Conservation (phyloP, 306 rosid species). For the Luffa aegyptiaca region DNA sequence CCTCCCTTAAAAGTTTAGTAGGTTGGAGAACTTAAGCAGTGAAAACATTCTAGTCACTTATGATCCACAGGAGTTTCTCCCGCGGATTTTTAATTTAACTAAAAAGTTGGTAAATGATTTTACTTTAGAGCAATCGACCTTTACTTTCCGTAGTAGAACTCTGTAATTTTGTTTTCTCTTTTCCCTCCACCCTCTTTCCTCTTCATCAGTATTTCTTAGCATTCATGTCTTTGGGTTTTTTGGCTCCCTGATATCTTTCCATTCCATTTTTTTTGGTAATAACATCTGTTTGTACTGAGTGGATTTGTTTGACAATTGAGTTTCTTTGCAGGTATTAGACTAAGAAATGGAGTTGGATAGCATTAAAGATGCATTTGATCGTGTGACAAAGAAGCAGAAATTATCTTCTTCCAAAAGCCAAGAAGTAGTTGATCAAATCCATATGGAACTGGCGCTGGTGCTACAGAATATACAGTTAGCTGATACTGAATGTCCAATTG, state of each 20-base stretch:
- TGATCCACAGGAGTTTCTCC: neutral
- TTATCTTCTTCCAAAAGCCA: conserved; percentile 59
- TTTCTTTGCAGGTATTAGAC: conserved; percentile 1
- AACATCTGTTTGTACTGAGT: neutral
- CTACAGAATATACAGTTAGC: conserved; percentile 47
- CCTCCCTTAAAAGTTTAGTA: neutral
- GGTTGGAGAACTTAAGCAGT: neutral
- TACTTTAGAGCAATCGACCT: neutral
- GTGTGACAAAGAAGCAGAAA: conserved; percentile 65
- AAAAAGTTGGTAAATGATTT: neutral
- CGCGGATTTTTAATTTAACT: too few species aligned
- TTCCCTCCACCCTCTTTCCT: neutral
- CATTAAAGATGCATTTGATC: conserved; percentile 56
- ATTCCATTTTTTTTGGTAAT: neutral
- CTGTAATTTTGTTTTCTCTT: neutral
- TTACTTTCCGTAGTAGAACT: neutral
- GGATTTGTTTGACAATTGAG: neutral
- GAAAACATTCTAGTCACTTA: neutral
- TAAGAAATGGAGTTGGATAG: conserved; percentile 58
- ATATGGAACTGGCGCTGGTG: conserved; percentile 46
- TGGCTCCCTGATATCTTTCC: neutral
- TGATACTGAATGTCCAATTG: conserved; percentile 25
- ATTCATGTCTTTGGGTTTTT: neutral
- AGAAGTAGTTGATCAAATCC: conserved; percentile 36
- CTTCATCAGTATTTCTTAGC: neutral